Evolutionary conservation across 75 land plant genomes (phyloP), one percentile per base, ranked within the genome.

Genomic region (Ceratopteris richardii): DNA sequence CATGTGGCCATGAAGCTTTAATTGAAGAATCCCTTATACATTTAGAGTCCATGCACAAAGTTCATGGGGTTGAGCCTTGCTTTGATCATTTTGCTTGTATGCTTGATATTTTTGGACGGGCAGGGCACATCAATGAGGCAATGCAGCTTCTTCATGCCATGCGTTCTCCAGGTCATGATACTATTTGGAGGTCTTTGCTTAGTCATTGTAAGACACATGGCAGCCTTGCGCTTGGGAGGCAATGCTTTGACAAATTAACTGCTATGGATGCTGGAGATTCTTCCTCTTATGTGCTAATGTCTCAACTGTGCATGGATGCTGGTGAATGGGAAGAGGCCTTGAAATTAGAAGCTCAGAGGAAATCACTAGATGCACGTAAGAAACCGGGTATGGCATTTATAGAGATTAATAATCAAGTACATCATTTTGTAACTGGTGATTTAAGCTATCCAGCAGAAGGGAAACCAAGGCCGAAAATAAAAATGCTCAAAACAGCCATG

Each of bases 1-100:
- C 65, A 1, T 63, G 65, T 31, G 33, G 57, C 43, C 65, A 52
- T 20, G 33, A 40, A 0, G 65, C 55, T 39, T 55, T 63, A 2
- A 51, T 63, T 0, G 65, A 63, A 22, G 41, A 51, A 19, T 54
- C 57, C 16, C 43, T 46, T 0, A 2, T 18, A 13, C 1, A 2
- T 26, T 50, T 63, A 24, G 26, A 51, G 18, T 21, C 28, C 20
- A 63, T 63, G 65, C 14, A 27, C 14, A 20, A 14, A 2, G 14
- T 7, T 16, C 22, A 63, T 52, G 57, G 42, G 4, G 25, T 52
- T 7, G 40, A 22, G 23, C 65, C 65, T 0, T 16, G 28, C 14
- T 0, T 0, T 13, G 43, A 63, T 31, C 65, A 63, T 18, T 63
- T 51, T 28, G 56, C 41, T 2, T 63, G 56, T 28, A 0, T 63